Evolutionary conservation across 2,329 filamentous ascomycete species (phyloP).

Genomic region (Scytalidium lignicola): DNA sequence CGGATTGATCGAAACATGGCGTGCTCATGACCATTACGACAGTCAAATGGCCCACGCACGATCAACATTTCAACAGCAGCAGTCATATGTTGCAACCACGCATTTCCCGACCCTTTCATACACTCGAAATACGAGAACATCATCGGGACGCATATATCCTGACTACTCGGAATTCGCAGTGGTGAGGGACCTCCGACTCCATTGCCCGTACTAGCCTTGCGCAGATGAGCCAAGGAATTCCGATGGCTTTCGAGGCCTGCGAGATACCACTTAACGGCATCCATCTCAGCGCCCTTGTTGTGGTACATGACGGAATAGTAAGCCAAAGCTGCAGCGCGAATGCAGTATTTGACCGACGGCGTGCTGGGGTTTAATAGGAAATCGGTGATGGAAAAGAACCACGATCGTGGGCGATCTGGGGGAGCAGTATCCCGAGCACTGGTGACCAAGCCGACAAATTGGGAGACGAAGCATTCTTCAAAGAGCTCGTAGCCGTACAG

Average conservation of each 20-base stretch:
- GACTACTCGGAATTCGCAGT: neutral
- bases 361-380: neutral
- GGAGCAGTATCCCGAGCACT: neutral
- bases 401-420: neutral
- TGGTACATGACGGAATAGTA: neutral
- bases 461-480: neutral
- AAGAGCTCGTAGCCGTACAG: neutral
- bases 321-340: neutral
- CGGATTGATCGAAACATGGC: neutral
- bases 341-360: neutral
- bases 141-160: neutral
- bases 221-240: neutral
- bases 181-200: neutral
- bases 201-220: neutral
- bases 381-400: neutral
- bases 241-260: neutral
- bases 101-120: neutral
- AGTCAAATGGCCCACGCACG: neutral
- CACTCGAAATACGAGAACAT: neutral
- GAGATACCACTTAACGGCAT: neutral
- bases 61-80: neutral
- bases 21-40: neutral
- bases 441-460: neutral
- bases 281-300: neutral
- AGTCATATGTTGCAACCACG: neutral